phyloP scores from a whole-genome alignment of 305 asterid species.

The Solanum hybrid region DNA sequence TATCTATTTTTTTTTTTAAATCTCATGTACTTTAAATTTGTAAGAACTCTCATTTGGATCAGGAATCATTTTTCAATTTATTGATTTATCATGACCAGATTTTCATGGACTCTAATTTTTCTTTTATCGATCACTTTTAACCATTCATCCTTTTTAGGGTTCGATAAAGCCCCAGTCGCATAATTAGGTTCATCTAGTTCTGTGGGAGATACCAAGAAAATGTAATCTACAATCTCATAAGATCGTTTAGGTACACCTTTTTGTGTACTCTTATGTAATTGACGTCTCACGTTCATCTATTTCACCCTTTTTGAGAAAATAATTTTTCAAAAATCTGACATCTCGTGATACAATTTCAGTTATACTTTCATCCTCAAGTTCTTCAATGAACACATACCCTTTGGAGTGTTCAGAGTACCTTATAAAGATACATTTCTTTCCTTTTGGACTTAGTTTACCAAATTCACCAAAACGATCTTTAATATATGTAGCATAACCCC shows the following conservation, averaged over 20 bases:
- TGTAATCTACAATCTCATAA: not conserved
- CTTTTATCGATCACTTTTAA: not conserved
- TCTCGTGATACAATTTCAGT: not conserved
- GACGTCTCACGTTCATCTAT: not conserved
- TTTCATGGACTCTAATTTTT: not conserved
- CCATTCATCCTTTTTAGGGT: not conserved
- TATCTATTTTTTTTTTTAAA: not conserved
- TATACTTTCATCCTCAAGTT: not conserved
- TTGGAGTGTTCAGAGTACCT: not conserved
- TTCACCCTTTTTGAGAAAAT: not conserved
- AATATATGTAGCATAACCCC: not conserved
- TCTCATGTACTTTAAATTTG: not conserved
- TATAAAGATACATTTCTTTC: too few relatives aligned
- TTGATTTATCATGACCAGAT: not conserved
- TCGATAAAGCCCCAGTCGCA: not conserved
- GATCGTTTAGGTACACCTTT: not conserved
- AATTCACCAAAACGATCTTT: not conserved
- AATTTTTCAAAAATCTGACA: not conserved
- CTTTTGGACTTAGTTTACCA: too few relatives aligned
- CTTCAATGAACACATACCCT: not conserved
- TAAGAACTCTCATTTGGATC: not conserved
- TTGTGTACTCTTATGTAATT: not conserved
- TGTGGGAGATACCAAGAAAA: not conserved
- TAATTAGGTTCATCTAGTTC: not conserved
- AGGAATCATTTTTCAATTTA: not conserved